Evolutionary conservation across 495 filamentous ascomycete genomes (phyloP).

Genomic region (Choiromyces venosus): DNA sequence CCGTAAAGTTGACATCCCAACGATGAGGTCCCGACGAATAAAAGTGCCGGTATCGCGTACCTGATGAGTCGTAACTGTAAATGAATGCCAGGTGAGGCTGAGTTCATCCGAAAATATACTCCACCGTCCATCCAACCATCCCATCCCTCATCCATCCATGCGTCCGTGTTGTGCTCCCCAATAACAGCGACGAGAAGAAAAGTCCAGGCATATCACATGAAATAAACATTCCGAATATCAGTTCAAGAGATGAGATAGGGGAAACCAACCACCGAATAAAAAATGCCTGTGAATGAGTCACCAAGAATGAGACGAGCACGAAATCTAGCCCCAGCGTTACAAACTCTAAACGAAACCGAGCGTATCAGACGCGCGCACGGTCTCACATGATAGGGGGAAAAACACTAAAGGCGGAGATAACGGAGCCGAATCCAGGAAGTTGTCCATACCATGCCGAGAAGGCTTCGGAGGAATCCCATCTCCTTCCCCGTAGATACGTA

Average conservation of each 20-base stretch:
- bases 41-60: background rate
- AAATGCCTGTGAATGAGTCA: background rate
- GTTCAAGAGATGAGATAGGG: background rate
- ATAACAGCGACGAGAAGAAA: background rate
- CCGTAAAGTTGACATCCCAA: background rate
- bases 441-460: background rate
- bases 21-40: background rate
- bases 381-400: background rate
- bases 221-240: background rate
- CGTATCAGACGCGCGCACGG: background rate
- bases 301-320: background rate
- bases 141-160: background rate
- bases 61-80: background rate
- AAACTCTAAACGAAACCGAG: background rate
- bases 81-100: conserved; percentile 2
- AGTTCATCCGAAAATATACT: conserved; percentile 1
- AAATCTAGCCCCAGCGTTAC: background rate
- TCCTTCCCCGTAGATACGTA: background rate
- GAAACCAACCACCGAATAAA: background rate
- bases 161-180: background rate
- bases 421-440: background rate
- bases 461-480: background rate
- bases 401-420: background rate
- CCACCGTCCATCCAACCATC: background rate
- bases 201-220: background rate